phyloP scores from a whole-genome alignment of 169 alveolate species.

The Neospora caninum region DNA sequence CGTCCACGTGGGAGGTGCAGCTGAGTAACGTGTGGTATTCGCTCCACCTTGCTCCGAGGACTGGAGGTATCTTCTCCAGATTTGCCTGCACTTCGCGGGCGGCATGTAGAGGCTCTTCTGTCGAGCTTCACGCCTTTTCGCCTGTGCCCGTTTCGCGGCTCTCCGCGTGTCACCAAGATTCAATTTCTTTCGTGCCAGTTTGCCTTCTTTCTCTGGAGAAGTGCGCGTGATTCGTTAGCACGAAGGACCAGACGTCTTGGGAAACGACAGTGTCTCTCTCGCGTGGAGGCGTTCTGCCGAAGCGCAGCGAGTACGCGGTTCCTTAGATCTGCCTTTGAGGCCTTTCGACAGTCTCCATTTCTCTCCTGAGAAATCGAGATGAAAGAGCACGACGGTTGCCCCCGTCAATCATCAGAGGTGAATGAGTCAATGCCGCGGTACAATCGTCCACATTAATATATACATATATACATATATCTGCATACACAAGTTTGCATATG shows the following conservation, averaged over 20 bases:
- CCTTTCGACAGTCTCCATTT: not conserved
- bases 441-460: not conserved
- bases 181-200: not conserved
- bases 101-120: no score
- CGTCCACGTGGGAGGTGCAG: no score
- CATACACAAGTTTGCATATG: no score
- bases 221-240: not conserved
- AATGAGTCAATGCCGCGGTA: slow-evolving; percentile 34
- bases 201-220: not conserved
- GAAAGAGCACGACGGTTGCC: slow-evolving; percentile 20
- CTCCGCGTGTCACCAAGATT: not conserved
- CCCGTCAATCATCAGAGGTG: slow-evolving; percentile 5
- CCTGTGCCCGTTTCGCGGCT: no score
- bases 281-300: slow-evolving; percentile 11
- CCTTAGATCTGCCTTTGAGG: slow-evolving; percentile 36
- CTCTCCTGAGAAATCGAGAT: not conserved
- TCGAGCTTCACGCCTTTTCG: no score
- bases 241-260: slow-evolving; percentile 41
- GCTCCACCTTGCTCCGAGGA: no score
- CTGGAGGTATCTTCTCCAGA: no score
- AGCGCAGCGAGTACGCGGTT: not conserved
- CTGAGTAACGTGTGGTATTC: no score
- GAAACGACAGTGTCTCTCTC: not conserved
- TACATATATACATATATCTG: no score
- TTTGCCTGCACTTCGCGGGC: no score